These are phyloP conservation scores for Cenchrus fungigraminus DNA, from an alignment of 176 grass and related monocot genomes.

Conservation along the genomic window DNA sequence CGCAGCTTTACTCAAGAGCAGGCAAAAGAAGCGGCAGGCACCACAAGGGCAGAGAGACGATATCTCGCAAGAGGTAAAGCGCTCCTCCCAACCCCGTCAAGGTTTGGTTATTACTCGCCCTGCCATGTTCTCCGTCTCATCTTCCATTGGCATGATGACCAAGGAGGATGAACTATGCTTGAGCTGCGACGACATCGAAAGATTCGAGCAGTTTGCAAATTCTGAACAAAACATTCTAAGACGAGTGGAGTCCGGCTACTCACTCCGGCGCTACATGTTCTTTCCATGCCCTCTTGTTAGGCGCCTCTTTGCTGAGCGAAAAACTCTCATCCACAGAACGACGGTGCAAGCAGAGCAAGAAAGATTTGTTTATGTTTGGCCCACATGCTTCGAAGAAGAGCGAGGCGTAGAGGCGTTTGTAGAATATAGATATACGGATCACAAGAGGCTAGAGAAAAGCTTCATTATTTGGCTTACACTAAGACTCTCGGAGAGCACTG, in stretches of 20 bases:
- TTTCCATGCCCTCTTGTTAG: not conserved
- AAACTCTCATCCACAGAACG: not conserved
- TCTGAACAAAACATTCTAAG: not conserved
- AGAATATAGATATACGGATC: not conserved
- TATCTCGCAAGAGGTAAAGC: not conserved
- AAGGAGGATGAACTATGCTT: not conserved
- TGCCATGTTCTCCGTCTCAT: not conserved
- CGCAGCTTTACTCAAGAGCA: not conserved
- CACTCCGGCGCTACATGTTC: not conserved
- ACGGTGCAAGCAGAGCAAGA: no score
- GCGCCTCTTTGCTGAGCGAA: not conserved
- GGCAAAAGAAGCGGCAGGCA: no score
- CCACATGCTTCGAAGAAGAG: no score
- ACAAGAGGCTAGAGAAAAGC: not conserved
- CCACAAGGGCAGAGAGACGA: not conserved
- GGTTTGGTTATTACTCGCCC: no score
- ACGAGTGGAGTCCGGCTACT: not conserved
- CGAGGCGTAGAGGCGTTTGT: not conserved
- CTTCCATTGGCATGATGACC: not conserved
- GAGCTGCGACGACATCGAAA: not conserved
- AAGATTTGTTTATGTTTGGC: no score
- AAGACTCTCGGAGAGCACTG: not conserved
- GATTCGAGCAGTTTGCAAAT: not conserved
- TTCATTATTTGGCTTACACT: accelerated
- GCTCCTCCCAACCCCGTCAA: not conserved